phyloP scores from a whole-genome alignment of 495 filamentous ascomycete genomes.

The Penicillium desertorum region DNA sequence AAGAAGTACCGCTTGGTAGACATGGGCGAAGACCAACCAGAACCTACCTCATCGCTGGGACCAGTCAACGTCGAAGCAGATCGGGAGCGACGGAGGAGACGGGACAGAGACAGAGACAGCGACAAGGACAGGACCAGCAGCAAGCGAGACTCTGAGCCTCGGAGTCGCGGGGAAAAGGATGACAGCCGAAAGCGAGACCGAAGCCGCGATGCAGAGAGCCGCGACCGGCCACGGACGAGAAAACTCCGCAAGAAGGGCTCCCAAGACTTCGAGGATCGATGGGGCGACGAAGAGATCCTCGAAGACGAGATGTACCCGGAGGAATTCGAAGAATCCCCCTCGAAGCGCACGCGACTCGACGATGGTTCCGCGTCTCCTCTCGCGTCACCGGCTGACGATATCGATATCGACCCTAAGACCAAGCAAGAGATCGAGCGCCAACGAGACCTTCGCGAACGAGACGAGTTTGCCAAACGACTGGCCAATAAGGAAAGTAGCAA shows the following conservation, averaged over 20 bases:
- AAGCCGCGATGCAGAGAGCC: slow-evolving; percentile 43
- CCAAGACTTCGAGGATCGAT: slow-evolving; percentile 69
- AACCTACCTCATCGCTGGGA: slow-evolving; percentile 38
- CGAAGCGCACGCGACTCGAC: slow-evolving; percentile 59
- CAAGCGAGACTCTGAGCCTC: slow-evolving; percentile 18
- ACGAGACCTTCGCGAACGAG: slow-evolving; percentile 67
- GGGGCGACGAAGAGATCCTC: slow-evolving; percentile 73
- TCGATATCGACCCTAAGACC: slow-evolving; percentile 54
- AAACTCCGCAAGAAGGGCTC: slow-evolving; percentile 53
- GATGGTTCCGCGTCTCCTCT: slow-evolving; percentile 52
- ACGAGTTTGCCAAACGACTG: slow-evolving; percentile 72
- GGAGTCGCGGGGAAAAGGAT: slow-evolving; percentile 35
- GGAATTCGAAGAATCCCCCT: slow-evolving; percentile 52
- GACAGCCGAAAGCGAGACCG: slow-evolving; percentile 45
- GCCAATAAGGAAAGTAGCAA: slow-evolving; percentile 66
- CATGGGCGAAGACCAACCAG: slow-evolving; percentile 70
- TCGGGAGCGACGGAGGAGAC: slow-evolving; percentile 49
- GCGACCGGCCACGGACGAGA: slow-evolving; percentile 51
- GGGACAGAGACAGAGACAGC: slow-evolving; percentile 33
- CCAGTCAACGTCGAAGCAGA: slow-evolving; percentile 54
- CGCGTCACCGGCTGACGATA: slow-evolving; percentile 48
- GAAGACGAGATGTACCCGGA: slow-evolving; percentile 43
- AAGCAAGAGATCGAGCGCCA: slow-evolving; percentile 55
- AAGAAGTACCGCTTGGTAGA: slow-evolving; percentile 81
- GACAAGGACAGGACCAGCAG: slow-evolving; percentile 35